Evolutionary conservation across 202 grass and related monocot genomes (phyloP).

Genomic region (Alloteropsis angusta): DNA sequence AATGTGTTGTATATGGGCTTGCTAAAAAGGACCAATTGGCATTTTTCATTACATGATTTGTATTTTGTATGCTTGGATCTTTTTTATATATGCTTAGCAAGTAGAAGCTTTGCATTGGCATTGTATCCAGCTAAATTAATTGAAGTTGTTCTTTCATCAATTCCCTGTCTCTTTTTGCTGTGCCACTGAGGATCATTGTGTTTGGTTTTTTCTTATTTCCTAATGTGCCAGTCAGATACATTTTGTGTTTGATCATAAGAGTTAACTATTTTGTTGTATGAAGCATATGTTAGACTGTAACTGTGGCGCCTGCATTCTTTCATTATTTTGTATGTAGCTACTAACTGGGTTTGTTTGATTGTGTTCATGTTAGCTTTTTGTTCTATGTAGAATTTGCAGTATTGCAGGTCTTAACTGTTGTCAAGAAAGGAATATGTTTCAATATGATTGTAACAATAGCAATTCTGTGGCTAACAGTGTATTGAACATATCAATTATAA

Average conservation of each 20-base stretch:
- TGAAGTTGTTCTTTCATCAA: not conserved
- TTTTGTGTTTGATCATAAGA: not conserved
- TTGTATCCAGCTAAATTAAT: not conserved
- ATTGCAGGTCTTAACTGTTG: not conserved
- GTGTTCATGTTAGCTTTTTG: not conserved
- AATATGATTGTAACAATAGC: not conserved
- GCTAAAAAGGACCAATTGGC: too few species aligned
- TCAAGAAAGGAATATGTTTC: not conserved
- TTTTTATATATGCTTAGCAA: not conserved
- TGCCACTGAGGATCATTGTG: not conserved
- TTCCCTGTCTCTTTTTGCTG: not conserved
- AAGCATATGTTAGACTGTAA: not conserved
- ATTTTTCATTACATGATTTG: too few species aligned
- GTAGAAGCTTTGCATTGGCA: not conserved
- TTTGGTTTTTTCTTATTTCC: not conserved
- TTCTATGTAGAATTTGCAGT: not conserved
- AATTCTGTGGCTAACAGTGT: constrained; percentile 19
- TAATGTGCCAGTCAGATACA: not conserved
- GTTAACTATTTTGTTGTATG: not conserved
- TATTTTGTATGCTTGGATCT: not conserved
- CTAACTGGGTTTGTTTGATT: not conserved
- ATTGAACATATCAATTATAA: not conserved
- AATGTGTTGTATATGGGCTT: too few species aligned
- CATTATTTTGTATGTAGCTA: not conserved
- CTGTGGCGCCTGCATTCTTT: not conserved